phyloP scores from a whole-genome alignment of 2,329 filamentous ascomycete genomes.

The Berkeleyomyces basicola region DNA sequence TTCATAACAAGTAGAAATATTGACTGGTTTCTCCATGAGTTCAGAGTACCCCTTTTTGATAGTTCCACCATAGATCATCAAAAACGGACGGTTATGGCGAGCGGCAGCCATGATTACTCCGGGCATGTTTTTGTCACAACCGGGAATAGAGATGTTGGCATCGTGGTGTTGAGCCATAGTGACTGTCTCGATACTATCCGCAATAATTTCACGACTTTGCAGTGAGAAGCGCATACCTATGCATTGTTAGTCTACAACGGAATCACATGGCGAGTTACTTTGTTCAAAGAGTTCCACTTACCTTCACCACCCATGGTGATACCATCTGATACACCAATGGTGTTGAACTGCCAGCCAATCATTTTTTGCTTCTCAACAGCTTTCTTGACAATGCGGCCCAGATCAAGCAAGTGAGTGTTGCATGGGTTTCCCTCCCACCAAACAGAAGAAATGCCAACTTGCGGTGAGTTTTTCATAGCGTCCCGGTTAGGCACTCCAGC shows the following conservation, averaged over 20 bases:
- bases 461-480: slow-evolving; percentile 77
- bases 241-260: not conserved
- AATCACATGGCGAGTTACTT: not conserved
- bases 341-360: slow-evolving; percentile 91
- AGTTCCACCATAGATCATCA: slow-evolving; percentile 92
- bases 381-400: slow-evolving; percentile 76
- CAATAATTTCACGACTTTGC: slow-evolving; percentile 80
- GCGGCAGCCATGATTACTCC: slow-evolving; percentile 82
- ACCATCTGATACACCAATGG: slow-evolving; percentile 72
- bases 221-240: slow-evolving; percentile 85
- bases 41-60: slow-evolving; percentile 75
- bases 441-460: slow-evolving; percentile 78
- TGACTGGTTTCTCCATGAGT: slow-evolving; percentile 62
- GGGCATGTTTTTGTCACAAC: slow-evolving; percentile 97
- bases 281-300: slow-evolving; percentile 21
- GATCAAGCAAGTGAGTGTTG: slow-evolving; percentile 42
- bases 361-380: slow-evolving; percentile 67
- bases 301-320: slow-evolving; percentile 94
- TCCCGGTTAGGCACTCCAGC: slow-evolving; percentile 71
- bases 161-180: slow-evolving; percentile 87
- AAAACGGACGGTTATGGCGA: slow-evolving; percentile 74
- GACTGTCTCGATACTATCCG: slow-evolving; percentile 84
- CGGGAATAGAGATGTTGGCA: slow-evolving; percentile 81
- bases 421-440: slow-evolving; percentile 98
- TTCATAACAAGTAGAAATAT: slow-evolving; percentile 80